These are phyloP conservation scores for Acer saccharum DNA, from an alignment of 345 rosid genomes.

Conservation along the genomic window DNA sequence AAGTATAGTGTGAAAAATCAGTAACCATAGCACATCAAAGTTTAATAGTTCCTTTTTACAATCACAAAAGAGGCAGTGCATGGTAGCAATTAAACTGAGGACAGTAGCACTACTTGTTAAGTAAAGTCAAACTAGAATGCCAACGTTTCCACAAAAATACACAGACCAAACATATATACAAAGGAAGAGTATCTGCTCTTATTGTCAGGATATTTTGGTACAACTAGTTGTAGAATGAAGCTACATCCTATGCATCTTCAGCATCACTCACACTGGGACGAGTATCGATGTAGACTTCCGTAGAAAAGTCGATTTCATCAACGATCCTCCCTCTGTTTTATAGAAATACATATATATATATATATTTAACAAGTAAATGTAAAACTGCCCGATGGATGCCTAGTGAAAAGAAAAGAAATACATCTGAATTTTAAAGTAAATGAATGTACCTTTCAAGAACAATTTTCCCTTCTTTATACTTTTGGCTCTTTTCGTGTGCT, in stretches of 20 bases:
- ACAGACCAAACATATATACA: neutral
- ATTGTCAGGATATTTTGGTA: neutral
- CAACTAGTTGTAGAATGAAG: neutral
- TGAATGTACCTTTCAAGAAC: constrained; percentile 74
- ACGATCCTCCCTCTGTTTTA: constrained; percentile 69
- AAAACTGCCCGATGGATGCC: neutral
- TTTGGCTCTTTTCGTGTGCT: constrained; percentile 72
- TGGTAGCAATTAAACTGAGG: neutral
- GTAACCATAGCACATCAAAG: too few species aligned
- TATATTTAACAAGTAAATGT: neutral
- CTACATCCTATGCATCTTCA: constrained; percentile 44
- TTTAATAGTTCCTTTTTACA: neutral
- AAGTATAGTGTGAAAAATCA: too few species aligned
- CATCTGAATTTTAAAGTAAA: constrained; percentile 4
- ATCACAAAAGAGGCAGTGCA: neutral
- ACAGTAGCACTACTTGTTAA: neutral
- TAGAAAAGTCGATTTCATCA: constrained; percentile 67
- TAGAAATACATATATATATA: neutral
- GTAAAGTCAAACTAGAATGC: neutral
- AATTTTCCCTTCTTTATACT: constrained; percentile 82
- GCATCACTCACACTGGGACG: constrained; percentile 55
- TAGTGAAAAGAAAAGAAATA: neutral
- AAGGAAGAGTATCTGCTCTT: neutral
- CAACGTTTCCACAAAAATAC: neutral
- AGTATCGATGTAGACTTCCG: constrained; percentile 61